phyloP scores from a whole-genome alignment of 2,329 filamentous ascomycete genomes.

The Laburnicola sp. region DNA sequence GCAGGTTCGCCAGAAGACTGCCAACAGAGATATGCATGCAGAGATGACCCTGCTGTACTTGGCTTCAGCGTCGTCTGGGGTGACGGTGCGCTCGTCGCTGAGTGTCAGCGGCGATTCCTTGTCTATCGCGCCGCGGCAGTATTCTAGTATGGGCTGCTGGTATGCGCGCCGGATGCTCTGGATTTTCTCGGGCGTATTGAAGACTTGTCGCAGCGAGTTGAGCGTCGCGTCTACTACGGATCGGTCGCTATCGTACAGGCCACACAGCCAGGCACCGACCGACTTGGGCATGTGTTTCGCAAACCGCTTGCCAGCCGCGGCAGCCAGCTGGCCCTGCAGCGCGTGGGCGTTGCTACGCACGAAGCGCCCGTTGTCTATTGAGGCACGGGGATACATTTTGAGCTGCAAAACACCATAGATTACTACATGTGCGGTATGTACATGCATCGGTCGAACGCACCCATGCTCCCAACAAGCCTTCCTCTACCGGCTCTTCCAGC shows the following conservation, averaged over 20 bases:
- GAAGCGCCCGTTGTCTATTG: conserved; percentile 84
- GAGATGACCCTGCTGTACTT: conserved; percentile 82
- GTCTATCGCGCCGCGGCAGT: conserved; percentile 74
- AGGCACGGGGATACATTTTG: conserved; percentile 82
- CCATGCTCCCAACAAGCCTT: conserved; percentile 86
- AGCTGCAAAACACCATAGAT: conserved; percentile 57
- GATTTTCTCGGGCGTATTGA: conserved; percentile 79
- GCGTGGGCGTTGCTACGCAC: conserved; percentile 85
- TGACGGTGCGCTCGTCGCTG: conserved; percentile 86
- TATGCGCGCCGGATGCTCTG: conserved; percentile 77
- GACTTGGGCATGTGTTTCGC: conserved; percentile 76
- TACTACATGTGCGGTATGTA: conserved; percentile 46
- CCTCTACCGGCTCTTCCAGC: conserved; percentile 68
- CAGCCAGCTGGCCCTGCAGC: conserved; percentile 67
- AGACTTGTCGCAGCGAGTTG: conserved; percentile 74
- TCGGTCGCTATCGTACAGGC: conserved; percentile 82
- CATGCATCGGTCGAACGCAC: conserved; percentile 55
- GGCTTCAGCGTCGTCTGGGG: conserved; percentile 77
- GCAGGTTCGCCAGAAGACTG: conserved; percentile 54
- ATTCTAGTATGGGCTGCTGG: conserved; percentile 78
- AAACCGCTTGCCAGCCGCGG: conserved; percentile 73
- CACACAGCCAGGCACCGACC: conserved; percentile 88
- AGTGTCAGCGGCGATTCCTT: conserved; percentile 79
- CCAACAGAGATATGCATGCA: conserved; percentile 60
- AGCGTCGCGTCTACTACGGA: conserved; percentile 74